Percentiles rank a stretch among this genome's conserved stretches.
Evolutionary conservation across 2,329 filamentous ascomycete species (phyloP).

Genomic region (Trichoderma sp.): DNA sequence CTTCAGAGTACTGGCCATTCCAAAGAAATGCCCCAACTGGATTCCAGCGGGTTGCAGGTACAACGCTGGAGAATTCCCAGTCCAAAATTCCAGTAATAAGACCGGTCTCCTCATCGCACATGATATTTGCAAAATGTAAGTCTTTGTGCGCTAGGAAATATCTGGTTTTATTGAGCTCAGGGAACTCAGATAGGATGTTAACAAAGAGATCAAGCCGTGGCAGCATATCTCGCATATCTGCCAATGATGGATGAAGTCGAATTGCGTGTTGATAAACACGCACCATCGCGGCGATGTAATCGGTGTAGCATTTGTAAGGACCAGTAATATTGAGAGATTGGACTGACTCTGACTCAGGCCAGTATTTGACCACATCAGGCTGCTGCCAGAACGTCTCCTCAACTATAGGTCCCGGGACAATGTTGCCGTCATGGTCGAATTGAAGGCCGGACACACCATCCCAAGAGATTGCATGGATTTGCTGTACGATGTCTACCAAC

Average conservation of each 20-base stretch:
- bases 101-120: neutral
- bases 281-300: conserved; percentile 30
- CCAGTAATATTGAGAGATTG: conserved; percentile 32
- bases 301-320: conserved; percentile 32
- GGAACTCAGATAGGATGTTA: neutral
- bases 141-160: neutral
- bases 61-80: neutral
- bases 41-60: conserved; percentile 35
- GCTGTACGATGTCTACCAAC: neutral
- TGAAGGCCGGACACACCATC: neutral
- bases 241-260: conserved; percentile 30
- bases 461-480: neutral
- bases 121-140: neutral
- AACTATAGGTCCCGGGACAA: conserved; percentile 31
- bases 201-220: conserved; percentile 24
- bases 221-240: conserved; percentile 30
- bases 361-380: conserved; percentile 34
- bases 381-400: conserved; percentile 41
- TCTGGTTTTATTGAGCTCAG: neutral
- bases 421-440: conserved; percentile 18
- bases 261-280: conserved; percentile 33
- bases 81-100: neutral
- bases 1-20: conserved; percentile 28
- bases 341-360: conserved; percentile 28
- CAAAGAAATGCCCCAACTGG: conserved; percentile 39